Conservation (phyloP, 164 flowering plant species). For the Liquidambar formosana region DNA sequence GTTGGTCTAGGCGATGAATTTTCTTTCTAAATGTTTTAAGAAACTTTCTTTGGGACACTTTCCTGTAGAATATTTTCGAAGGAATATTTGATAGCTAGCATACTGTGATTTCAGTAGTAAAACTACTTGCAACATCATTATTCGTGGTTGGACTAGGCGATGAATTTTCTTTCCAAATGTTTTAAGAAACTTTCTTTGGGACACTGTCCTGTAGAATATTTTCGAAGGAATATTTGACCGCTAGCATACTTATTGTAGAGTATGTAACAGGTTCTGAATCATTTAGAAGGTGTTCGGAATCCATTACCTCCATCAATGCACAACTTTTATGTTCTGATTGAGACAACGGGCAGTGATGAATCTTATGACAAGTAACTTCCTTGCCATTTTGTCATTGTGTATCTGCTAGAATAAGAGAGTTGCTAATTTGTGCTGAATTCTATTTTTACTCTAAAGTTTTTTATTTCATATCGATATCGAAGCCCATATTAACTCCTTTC, state of each 20-base stretch:
- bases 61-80: background rate
- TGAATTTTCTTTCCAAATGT: background rate
- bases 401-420: background rate
- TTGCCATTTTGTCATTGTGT: constrained; percentile 1
- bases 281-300: constrained; percentile 86
- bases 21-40: no score
- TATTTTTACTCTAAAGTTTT: background rate
- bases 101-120: background rate
- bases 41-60: background rate
- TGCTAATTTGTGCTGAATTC: background rate
- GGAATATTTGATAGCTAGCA: background rate
- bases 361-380: constrained; percentile 67
- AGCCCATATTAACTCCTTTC: no score
- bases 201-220: background rate
- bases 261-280: constrained; percentile 63
- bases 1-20: background rate
- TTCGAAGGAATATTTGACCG: background rate
- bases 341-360: constrained; percentile 92
- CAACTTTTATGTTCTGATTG: constrained; percentile 87
- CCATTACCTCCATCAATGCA: constrained; percentile 77
- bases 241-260: constrained; percentile 10
- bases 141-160: background rate
- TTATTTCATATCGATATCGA: no score
- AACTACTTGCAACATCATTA: background rate
- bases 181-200: background rate